A percentile compares a stretch with the other conserved stretches of the same genome.
phyloP scores from a whole-genome alignment of 768 basidiomycete species.

The Chalciporus piperatus region DNA sequence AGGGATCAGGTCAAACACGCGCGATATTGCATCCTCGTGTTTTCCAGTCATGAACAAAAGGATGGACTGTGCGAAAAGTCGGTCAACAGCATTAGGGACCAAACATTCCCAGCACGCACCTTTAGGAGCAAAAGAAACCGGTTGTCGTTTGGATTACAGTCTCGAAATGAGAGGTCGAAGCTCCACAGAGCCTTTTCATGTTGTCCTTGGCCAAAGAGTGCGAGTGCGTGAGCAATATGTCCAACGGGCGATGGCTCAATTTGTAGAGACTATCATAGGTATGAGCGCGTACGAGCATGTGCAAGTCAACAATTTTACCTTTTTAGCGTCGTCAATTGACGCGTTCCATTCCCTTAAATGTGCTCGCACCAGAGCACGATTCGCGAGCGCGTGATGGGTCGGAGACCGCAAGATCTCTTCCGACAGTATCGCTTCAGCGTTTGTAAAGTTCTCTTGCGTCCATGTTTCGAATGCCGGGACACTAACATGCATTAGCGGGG shows the following conservation, averaged over 20 bases:
- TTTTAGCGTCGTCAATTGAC: no score
- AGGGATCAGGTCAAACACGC: not conserved
- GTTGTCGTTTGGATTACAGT: not conserved
- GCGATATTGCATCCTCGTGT: slow-evolving; percentile 3
- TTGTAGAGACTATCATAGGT: slow-evolving; percentile 5
- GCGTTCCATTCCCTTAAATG: no score
- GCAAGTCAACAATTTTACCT: no score
- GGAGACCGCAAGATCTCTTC: no score
- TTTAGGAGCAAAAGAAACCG: slow-evolving; percentile 11
- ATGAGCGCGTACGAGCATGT: no score
- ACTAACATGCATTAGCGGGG: no score
- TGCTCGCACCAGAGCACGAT: no score
- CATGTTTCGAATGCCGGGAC: no score
- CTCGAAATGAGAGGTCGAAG: slow-evolving; percentile 10
- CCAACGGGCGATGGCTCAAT: slow-evolving; percentile 4
- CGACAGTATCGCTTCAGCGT: no score
- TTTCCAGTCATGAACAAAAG: slow-evolving; percentile 7
- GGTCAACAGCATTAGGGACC: no score
- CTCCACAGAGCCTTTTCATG: not conserved
- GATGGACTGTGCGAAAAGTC: not conserved
- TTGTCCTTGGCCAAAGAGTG: not conserved
- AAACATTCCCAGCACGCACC: not conserved
- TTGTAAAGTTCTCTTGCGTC: no score
- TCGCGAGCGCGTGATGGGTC: no score
- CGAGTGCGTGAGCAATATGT: slow-evolving; percentile 7